These are phyloP conservation scores for Brassica nigra DNA, from an alignment of 345 rosid species.

Conservation along the genomic window DNA sequence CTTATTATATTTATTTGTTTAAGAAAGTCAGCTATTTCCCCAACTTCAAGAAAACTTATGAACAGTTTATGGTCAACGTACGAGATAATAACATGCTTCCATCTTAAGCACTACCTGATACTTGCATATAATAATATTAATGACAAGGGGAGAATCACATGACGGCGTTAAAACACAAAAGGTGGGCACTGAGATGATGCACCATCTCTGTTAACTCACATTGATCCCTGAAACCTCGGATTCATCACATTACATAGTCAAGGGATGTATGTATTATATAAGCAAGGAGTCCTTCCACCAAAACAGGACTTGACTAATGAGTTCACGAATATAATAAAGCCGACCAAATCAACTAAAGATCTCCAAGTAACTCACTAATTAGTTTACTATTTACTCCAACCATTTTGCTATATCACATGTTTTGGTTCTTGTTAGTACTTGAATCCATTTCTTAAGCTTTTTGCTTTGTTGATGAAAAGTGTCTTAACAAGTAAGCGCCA, in stretches of 20 bases:
- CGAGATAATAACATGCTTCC: slow-evolving; percentile 37
- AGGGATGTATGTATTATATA: not conserved
- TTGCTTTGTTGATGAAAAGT: not conserved
- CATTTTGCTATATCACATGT: slow-evolving; percentile 28
- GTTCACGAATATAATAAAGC: slow-evolving; percentile 39
- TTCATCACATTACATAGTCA: slow-evolving; percentile 17
- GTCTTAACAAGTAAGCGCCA: not conserved
- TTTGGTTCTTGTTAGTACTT: not conserved
- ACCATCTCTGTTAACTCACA: slow-evolving; percentile 22
- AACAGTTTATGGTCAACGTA: slow-evolving; percentile 35
- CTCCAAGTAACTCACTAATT: slow-evolving; percentile 12
- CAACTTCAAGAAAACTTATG: slow-evolving; percentile 33
- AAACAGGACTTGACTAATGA: slow-evolving; percentile 29
- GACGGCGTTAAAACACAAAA: slow-evolving; percentile 10
- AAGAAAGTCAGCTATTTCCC: slow-evolving; percentile 35
- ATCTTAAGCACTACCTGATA: slow-evolving; percentile 32
- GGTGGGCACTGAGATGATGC: slow-evolving; percentile 19
- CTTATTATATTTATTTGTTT: slow-evolving; percentile 27
- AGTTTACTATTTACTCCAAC: slow-evolving; percentile 34
- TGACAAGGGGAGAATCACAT: slow-evolving; percentile 6
- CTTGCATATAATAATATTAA: slow-evolving; percentile 27
- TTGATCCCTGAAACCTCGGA: slow-evolving; percentile 32
- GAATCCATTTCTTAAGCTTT: not conserved
- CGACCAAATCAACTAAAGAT: slow-evolving; percentile 54
- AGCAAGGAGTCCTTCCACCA: slow-evolving; percentile 19